Evolutionary conservation across 768 basidiomycete species (phyloP), one percentile per base, ranked within the genome.

Genomic region (Lactifluus piperatus): DNA sequence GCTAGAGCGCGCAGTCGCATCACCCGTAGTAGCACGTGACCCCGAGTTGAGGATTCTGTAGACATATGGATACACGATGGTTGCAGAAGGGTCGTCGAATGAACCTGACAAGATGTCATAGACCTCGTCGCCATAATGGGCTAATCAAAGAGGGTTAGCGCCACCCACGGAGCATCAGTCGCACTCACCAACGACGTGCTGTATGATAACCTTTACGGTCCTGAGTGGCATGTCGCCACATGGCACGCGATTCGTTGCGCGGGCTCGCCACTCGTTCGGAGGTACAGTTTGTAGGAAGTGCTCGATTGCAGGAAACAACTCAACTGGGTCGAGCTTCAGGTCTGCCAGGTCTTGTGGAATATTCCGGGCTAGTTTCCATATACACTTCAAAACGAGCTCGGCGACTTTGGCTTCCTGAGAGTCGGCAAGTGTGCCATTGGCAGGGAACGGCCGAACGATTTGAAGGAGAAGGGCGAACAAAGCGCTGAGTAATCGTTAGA

Each of bases 131-230:
- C 86, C 90, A 67, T 90, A 86, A 66, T 91, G 86, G 36, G 86
- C 91, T 88, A 54, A 18, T 48, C 46, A 3, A 45, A 51, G 37
- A 18, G 68, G 37, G 72, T 58, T 43, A 65, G 61, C 5, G 7
- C 29, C n/a, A 64, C 41, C 10, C n/a, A 41, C 22, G 44, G 13
- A 16, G 29, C 10, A 29, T 24, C 8, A 27, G 30, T 34, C 24
- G 20, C 16, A 82, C 94, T 76, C 64, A 94, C 94, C 89, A 66
- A 97, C 91, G 56, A 97, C 82, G 70, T 95, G 93, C 73, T 98
- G 97, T 36, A 99, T 90, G 66, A 99, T 91, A 43, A 97, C 94
- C 77, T 99, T 99, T 71, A 98, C 91, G 2, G 97, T 98, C 62
- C 97, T 79, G 58, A 99, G 72, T 2, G 97, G 97, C 94, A 98